These are phyloP conservation scores for Inonotus hispidus DNA, from an alignment of 1,284 basidiomycete species.

Conservation along the genomic window DNA sequence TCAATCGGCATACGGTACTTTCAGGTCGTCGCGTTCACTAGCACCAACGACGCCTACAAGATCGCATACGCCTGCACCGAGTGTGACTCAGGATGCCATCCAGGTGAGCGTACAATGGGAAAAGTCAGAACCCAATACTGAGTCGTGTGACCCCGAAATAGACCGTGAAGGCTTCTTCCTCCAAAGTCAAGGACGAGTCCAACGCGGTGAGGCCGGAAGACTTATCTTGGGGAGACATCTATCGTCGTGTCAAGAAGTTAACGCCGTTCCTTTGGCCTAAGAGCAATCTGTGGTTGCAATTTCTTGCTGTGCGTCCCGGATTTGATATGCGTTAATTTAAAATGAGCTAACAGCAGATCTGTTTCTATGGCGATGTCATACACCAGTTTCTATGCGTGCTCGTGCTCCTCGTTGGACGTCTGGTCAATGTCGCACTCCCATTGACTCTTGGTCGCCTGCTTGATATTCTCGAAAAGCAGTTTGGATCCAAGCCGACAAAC, in stretches of 20 bases:
- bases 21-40: constrained; percentile 45
- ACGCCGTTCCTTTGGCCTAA: constrained; percentile 82
- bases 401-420: constrained; percentile 67
- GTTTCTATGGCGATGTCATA: constrained; percentile 12
- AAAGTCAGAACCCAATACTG: neutral
- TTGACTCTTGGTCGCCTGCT: constrained; percentile 69
- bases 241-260: constrained; percentile 53
- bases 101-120: constrained; percentile 26
- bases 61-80: constrained; percentile 54
- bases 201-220: constrained; percentile 43
- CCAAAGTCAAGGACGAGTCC: constrained; percentile 2
- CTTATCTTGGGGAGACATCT: constrained; percentile 61
- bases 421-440: constrained; percentile 72
- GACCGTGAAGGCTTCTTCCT: constrained; percentile 9
- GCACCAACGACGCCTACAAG: constrained; percentile 51
- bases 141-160: constrained; percentile 7
- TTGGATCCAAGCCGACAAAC: constrained; percentile 18
- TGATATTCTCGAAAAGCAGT: constrained; percentile 46
- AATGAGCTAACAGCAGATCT: constrained; percentile 39
- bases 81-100: constrained; percentile 33
- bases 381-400: constrained; percentile 56
- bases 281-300: constrained; percentile 58
- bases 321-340: neutral
- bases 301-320: constrained; percentile 52
- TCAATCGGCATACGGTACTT: constrained; percentile 68